A percentile compares a stretch with the other conserved stretches of the same genome.
Evolutionary conservation across 2,329 filamentous ascomycete species (phyloP).

Genomic region (Fusarium sp.): DNA sequence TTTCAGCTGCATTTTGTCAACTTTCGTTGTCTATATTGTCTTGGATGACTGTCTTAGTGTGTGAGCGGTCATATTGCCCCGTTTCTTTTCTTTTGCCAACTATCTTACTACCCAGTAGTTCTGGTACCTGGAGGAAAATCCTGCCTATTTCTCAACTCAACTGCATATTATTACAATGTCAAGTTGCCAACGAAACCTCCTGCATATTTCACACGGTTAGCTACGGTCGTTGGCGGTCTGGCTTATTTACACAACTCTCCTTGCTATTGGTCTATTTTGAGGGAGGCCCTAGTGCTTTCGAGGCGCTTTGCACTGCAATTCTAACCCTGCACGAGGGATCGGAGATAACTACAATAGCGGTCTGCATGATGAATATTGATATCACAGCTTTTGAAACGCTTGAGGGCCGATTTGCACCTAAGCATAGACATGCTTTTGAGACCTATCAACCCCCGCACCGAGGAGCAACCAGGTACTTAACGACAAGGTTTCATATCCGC

Average conservation of each 20-base stretch:
- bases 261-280: neutral
- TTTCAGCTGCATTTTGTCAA: slow-evolving; percentile 7
- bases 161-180: neutral
- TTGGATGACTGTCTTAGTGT: neutral
- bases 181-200: neutral
- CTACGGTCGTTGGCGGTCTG: neutral
- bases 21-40: neutral
- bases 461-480: neutral
- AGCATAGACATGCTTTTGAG: neutral
- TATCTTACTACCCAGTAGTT: neutral
- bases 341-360: slow-evolving; percentile 9
- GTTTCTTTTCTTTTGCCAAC: slow-evolving; percentile 18
- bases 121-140: neutral
- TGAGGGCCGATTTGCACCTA: neutral
- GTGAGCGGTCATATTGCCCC: neutral
- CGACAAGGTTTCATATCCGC: neutral
- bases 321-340: neutral
- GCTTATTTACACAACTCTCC: neutral
- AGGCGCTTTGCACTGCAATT: too few relatives aligned
- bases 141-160: neutral
- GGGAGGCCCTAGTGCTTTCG: too few relatives aligned
- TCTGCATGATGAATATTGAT: slow-evolving; percentile 1
- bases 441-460: neutral
- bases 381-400: neutral
- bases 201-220: neutral